Evolutionary conservation across 2,329 filamentous ascomycete species (phyloP).

Genomic region (Chrysoporthe austroafricana): DNA sequence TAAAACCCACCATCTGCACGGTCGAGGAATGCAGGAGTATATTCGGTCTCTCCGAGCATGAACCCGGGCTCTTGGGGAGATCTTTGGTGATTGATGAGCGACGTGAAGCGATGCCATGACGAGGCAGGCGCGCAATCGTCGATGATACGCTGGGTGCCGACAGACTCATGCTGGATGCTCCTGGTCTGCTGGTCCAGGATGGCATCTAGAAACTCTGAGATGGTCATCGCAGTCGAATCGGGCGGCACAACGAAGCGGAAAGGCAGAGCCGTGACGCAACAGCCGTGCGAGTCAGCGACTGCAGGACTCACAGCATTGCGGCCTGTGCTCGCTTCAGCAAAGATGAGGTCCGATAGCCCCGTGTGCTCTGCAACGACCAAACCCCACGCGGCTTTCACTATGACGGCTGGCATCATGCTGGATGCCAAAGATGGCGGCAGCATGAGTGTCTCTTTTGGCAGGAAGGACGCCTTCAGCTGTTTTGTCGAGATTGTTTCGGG

Average conservation of each 20-base stretch:
- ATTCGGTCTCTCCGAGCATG: not conserved
- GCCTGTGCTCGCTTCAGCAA: not conserved
- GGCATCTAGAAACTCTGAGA: not conserved
- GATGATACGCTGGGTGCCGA: not conserved
- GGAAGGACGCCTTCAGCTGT: not conserved
- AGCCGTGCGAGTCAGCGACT: not conserved
- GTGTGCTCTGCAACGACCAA: not conserved
- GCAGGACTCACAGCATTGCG: not conserved
- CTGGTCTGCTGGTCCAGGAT: not conserved
- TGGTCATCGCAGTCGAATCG: not conserved
- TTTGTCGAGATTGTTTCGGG: not conserved
- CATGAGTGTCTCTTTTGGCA: not conserved
- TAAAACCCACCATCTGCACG: not conserved
- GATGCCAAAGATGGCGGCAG: not conserved
- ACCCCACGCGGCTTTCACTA: not conserved
- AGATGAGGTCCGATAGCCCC: not conserved
- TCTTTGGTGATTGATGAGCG: not conserved
- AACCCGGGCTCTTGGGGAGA: not conserved
- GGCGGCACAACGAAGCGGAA: not conserved
- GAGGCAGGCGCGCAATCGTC: not conserved
- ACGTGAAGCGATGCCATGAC: not conserved
- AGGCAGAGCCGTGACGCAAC: not conserved
- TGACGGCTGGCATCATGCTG: not conserved
- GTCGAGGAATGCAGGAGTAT: not conserved
- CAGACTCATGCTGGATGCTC: not conserved